Evolutionary conservation across 2,329 filamentous ascomycete genomes (phyloP).

Genomic region (Ustulina deusta): DNA sequence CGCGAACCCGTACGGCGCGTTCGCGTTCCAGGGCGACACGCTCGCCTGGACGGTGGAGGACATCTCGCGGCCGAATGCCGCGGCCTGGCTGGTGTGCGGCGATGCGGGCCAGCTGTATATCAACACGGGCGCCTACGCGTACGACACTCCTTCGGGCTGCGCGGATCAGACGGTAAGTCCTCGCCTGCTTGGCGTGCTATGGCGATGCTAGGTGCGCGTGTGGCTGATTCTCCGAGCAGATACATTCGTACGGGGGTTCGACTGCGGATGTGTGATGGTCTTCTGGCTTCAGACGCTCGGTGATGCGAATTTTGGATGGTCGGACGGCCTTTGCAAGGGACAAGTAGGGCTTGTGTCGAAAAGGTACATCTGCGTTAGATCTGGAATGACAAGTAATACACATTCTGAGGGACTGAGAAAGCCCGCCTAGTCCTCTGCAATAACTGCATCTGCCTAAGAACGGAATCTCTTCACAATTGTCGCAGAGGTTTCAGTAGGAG

Average conservation of each 20-base stretch:
- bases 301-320: not conserved
- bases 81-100: constrained; percentile 70
- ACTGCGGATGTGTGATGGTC: constrained; percentile 35
- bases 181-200: constrained; percentile 24
- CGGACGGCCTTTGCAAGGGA: not conserved
- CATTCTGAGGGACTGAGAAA: not conserved
- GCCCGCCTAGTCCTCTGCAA: not conserved
- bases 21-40: constrained; percentile 69
- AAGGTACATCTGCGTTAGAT: not conserved
- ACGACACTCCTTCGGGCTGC: constrained; percentile 68
- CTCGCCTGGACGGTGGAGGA: constrained; percentile 64
- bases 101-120: constrained; percentile 63
- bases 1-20: constrained; percentile 67
- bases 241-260: constrained; percentile 37
- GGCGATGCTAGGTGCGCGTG: not conserved
- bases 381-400: constrained; percentile 3
- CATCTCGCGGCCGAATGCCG: constrained; percentile 65
- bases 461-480: not conserved
- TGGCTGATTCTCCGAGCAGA: constrained; percentile 27
- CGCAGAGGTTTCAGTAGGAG: not conserved
- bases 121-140: constrained; percentile 69
- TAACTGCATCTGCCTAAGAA: not conserved
- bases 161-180: constrained; percentile 66
- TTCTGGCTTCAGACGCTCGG: not conserved
- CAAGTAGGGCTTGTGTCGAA: not conserved